phyloP scores from a whole-genome alignment of 495 filamentous ascomycete species.

The Podospora conica region DNA sequence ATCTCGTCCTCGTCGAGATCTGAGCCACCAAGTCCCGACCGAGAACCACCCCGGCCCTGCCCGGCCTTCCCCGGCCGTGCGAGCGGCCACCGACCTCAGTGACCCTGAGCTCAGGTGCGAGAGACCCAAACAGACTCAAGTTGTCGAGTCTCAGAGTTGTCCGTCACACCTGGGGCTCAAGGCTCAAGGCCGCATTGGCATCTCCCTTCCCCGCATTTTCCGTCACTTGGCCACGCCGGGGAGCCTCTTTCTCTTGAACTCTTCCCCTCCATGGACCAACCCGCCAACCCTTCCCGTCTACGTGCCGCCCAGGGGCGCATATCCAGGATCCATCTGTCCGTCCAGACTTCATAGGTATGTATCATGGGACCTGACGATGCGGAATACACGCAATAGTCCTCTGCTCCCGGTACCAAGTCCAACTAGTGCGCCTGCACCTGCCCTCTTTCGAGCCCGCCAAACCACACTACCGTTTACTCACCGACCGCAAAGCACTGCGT shows the following conservation, averaged over 20 bases:
- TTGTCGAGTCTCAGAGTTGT: background rate
- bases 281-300: too few relatives aligned
- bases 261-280: too few relatives aligned
- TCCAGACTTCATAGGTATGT: too few relatives aligned
- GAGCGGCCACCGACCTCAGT: background rate
- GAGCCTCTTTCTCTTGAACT: too few relatives aligned
- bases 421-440: background rate
- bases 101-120: background rate
- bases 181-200: background rate
- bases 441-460: background rate
- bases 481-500: background rate
- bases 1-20: background rate
- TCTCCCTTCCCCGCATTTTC: background rate
- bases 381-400: background rate
- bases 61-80: background rate
- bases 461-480: background rate
- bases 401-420: background rate
- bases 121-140: background rate
- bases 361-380: background rate
- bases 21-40: background rate
- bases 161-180: background rate
- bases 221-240: background rate
- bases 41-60: background rate
- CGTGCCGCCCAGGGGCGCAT: too few relatives aligned
- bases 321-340: background rate